These are phyloP conservation scores for Rubroshorea leprosula DNA, from an alignment of 345 rosid species.

Conservation along the genomic window DNA sequence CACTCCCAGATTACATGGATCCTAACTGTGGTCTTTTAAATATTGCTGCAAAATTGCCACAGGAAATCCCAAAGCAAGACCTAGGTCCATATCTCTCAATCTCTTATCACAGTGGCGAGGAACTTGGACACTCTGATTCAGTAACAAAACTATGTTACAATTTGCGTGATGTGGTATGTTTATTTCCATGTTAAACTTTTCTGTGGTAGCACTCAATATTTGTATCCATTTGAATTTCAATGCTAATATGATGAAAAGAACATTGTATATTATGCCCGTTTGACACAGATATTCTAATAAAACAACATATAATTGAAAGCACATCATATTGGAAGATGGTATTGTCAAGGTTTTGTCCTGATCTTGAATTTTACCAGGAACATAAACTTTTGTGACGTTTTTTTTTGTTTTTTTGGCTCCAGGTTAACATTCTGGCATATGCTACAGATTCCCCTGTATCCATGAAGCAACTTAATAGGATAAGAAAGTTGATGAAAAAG, in stretches of 20 bases:
- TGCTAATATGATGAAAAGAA: not conserved
- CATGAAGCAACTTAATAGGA: conserved; percentile 65
- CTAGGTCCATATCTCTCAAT: conserved; percentile 76
- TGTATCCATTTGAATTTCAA: not conserved
- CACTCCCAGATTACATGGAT: conserved; percentile 83
- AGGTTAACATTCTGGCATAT: conserved; percentile 90
- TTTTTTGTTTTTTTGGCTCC: conserved; percentile 21
- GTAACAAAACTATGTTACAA: conserved; percentile 64
- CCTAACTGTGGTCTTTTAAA: conserved; percentile 63
- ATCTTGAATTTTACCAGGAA: not conserved
- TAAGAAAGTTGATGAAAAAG: conserved; percentile 66
- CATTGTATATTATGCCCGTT: not conserved
- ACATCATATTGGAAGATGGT: not conserved
- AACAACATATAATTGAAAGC: not conserved
- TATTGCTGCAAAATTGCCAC: conserved; percentile 58
- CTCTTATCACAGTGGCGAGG: conserved; percentile 72
- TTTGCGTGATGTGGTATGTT: conserved; percentile 68
- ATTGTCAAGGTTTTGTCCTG: not conserved
- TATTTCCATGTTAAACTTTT: conserved; percentile 12
- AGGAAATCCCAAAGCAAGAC: conserved; percentile 40
- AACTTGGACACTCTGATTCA: conserved; percentile 40
- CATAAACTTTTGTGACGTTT: not conserved
- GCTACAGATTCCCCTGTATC: conserved; percentile 69
- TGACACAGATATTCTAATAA: not conserved
- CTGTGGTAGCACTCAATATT: conserved; percentile 3